Percentiles rank a stretch among this genome's conserved stretches.
phyloP scores from a whole-genome alignment of 345 rosid species.

The Aegle marmelos region DNA sequence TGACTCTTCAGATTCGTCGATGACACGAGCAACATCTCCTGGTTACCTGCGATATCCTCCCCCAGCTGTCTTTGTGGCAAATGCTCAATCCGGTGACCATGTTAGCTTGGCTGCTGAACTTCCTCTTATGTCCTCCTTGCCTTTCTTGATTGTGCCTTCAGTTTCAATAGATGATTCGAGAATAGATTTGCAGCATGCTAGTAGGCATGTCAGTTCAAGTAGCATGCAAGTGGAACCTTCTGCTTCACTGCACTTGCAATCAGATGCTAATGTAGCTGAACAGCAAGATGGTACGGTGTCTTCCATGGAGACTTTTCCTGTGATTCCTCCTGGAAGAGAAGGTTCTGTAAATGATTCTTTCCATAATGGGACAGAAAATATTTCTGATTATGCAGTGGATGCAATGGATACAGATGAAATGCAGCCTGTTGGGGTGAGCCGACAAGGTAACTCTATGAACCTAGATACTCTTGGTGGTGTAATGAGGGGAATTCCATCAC shows the following conservation, averaged over 20 bases:
- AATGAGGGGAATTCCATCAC: slow-evolving; percentile 18
- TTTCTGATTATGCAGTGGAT: slow-evolving; percentile 34
- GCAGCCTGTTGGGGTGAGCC: slow-evolving; percentile 40
- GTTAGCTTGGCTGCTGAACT: slow-evolving; percentile 48
- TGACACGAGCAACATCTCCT: slow-evolving; percentile 69
- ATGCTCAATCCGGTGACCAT: slow-evolving; percentile 47
- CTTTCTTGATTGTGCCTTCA: slow-evolving; percentile 50
- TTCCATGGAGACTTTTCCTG: slow-evolving; percentile 44
- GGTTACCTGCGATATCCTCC: slow-evolving; percentile 76
- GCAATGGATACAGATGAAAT: slow-evolving; percentile 69
- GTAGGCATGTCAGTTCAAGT: slow-evolving; percentile 38
- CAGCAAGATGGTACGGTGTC: slow-evolving; percentile 33
- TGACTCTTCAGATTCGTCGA: slow-evolving; percentile 75
- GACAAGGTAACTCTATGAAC: slow-evolving; percentile 14
- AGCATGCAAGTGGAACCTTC: slow-evolving; percentile 36
- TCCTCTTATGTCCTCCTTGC: slow-evolving; percentile 54
- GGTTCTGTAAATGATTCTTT: slow-evolving; percentile 25
- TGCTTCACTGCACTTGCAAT: slow-evolving; percentile 27
- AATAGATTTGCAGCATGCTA: slow-evolving; percentile 30
- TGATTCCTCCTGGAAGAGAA: slow-evolving; percentile 33
- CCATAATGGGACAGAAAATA: slow-evolving; percentile 33
- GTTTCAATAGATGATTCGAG: slow-evolving; percentile 47
- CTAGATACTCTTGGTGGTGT: slow-evolving; percentile 24
- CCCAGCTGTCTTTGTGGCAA: slow-evolving; percentile 59
- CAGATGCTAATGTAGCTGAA: slow-evolving; percentile 34